Evolutionary conservation across 2,329 filamentous ascomycete species (phyloP).

Genomic region (Fusarium sp.): DNA sequence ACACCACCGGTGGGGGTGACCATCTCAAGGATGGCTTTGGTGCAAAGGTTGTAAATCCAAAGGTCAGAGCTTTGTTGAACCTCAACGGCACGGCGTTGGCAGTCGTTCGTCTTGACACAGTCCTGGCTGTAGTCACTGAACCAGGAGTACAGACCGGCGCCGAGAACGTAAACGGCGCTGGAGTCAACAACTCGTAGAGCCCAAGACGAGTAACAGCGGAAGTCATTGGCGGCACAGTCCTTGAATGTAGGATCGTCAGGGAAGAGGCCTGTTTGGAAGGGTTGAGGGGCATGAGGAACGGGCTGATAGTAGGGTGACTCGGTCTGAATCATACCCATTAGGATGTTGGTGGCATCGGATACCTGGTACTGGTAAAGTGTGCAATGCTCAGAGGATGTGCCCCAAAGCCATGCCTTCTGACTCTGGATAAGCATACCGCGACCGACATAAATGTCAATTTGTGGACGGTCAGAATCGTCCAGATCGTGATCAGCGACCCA

Average conservation of each 20-base stretch:
- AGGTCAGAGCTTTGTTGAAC: constrained; percentile 33
- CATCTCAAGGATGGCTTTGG: constrained; percentile 35
- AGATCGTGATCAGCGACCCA: constrained; percentile 75
- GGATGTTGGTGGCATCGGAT: constrained; percentile 60
- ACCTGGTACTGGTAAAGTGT: constrained; percentile 65
- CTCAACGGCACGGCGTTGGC: constrained; percentile 39
- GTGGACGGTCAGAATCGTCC: constrained; percentile 1
- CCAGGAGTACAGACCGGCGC: constrained; percentile 49
- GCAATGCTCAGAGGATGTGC: constrained; percentile 42
- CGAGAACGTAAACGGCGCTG: constrained; percentile 39
- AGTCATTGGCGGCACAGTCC: constrained; percentile 3
- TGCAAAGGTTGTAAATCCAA: constrained; percentile 43
- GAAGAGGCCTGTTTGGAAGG: constrained; percentile 56
- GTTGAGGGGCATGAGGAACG: constrained; percentile 28
- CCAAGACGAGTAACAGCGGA: constrained; percentile 37
- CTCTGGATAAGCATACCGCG: constrained; percentile 55
- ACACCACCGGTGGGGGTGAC: constrained; percentile 18
- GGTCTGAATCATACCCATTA: constrained; percentile 63
- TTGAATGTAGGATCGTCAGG: constrained; percentile 22
- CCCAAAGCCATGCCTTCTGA: constrained; percentile 50
- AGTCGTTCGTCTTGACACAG: constrained; percentile 36
- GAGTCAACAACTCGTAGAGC: constrained; percentile 39
- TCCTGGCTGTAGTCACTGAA: constrained; percentile 44
- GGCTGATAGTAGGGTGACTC: constrained; percentile 45
- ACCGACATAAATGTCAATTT: constrained; percentile 56